These are phyloP conservation scores for Bjerkandera adusta DNA, from an alignment of 1,284 basidiomycete species.

Conservation along the genomic window DNA sequence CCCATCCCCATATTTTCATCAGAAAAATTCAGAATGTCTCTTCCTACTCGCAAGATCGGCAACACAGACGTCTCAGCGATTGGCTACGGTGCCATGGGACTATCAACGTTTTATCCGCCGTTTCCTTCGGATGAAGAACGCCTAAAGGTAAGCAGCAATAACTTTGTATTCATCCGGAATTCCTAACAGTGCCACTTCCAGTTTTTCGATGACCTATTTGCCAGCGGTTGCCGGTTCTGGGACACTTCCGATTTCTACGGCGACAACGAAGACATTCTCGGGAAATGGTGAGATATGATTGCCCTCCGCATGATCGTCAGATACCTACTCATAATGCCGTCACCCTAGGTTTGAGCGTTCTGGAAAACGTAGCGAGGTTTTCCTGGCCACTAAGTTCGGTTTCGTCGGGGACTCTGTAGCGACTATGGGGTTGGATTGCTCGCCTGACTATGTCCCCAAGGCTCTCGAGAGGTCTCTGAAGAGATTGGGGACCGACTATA, in stretches of 20 bases:
- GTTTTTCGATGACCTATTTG: constrained; percentile 23
- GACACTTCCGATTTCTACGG: constrained; percentile 31
- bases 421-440: constrained; percentile 15
- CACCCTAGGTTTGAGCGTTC: constrained; percentile 33
- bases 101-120: constrained; percentile 23
- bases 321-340: background rate
- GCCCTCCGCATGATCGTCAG: background rate
- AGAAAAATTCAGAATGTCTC: no score
- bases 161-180: background rate
- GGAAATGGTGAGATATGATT: constrained; percentile 22
- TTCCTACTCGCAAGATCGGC: constrained; percentile 4
- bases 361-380: constrained; percentile 40
- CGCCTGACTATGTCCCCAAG: constrained; percentile 28
- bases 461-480: constrained; percentile 34
- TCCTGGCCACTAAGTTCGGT: constrained; percentile 48
- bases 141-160: constrained; percentile 18
- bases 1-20: no score
- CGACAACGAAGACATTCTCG: constrained; percentile 24
- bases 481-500: constrained; percentile 32
- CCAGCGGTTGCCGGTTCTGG: constrained; percentile 26
- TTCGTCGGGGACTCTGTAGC: constrained; percentile 12
- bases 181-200: background rate
- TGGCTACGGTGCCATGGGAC: constrained; percentile 26
- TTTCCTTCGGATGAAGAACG: constrained; percentile 25
- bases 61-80: constrained; percentile 21